Evolutionary conservation across 495 filamentous ascomycete genomes (phyloP).

Genomic region (Zalerion maritima): DNA sequence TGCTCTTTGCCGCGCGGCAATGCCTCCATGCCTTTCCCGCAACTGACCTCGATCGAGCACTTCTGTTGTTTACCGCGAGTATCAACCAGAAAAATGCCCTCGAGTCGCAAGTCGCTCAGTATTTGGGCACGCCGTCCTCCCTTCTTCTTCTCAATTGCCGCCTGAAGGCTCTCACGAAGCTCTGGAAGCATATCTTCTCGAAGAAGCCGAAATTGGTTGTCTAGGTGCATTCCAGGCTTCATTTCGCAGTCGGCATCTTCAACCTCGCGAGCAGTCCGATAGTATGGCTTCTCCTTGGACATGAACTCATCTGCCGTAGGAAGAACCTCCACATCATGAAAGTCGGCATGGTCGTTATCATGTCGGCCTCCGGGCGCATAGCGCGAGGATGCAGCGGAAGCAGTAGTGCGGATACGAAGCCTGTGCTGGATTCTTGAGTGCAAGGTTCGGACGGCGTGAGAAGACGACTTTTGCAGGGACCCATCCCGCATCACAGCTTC

Average conservation of each 20-base stretch:
- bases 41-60: slow-evolving; percentile 32
- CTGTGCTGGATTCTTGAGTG: slow-evolving; percentile 5
- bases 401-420: no score
- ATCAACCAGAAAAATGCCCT: slow-evolving; percentile 15
- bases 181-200: slow-evolving; percentile 62
- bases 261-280: slow-evolving; percentile 31
- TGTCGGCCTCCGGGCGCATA: slow-evolving; percentile 56
- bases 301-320: slow-evolving; percentile 58
- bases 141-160: slow-evolving; percentile 27
- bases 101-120: slow-evolving; percentile 12
- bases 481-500: slow-evolving; percentile 14
- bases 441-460: slow-evolving; percentile 7
- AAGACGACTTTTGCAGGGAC: slow-evolving; percentile 17
- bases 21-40: slow-evolving; percentile 26
- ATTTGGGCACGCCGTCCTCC: slow-evolving; percentile 17
- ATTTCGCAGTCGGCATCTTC: slow-evolving; percentile 15
- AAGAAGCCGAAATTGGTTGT: slow-evolving; percentile 68
- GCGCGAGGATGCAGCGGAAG: no score
- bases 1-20: slow-evolving; percentile 19
- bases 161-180: slow-evolving; percentile 44
- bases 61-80: slow-evolving; percentile 14
- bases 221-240: slow-evolving; percentile 41
- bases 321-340: slow-evolving; percentile 46
- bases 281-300: slow-evolving; percentile 43
- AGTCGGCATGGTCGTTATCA: slow-evolving; percentile 58